These are phyloP conservation scores for Pleurostoma richardsiae DNA, from an alignment of 2,329 filamentous ascomycete genomes.

Conservation along the genomic window DNA sequence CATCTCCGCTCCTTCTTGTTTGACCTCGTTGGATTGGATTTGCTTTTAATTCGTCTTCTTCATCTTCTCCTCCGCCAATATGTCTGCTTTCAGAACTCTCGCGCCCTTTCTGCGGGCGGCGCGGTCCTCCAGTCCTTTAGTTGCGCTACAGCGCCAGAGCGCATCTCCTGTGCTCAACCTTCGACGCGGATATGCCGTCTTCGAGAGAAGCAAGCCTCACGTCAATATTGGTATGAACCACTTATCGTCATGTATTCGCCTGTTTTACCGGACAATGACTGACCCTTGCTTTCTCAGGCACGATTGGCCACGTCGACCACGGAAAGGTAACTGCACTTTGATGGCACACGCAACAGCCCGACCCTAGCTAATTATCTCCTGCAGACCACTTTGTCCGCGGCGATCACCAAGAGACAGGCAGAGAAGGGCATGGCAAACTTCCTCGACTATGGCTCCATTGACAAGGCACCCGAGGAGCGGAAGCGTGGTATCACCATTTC, in stretches of 20 bases:
- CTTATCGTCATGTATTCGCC: background rate
- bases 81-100: slow-evolving; percentile 75
- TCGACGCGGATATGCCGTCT: slow-evolving; percentile 63
- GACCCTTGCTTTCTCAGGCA: slow-evolving; percentile 51
- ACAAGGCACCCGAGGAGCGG: slow-evolving; percentile 98
- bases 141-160: slow-evolving; percentile 71
- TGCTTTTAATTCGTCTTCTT: slow-evolving; percentile 17
- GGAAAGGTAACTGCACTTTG: slow-evolving; percentile 68
- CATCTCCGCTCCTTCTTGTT: slow-evolving; percentile 6
- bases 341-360: background rate
- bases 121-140: slow-evolving; percentile 67
- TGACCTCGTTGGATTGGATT: background rate
- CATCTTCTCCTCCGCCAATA: slow-evolving; percentile 40
- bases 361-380: slow-evolving; percentile 10
- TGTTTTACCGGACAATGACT: slow-evolving; percentile 9
- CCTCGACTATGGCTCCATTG: slow-evolving; percentile 95
- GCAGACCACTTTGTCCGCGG: slow-evolving; percentile 94
- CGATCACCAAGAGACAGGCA: slow-evolving; percentile 97
- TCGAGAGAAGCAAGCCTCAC: slow-evolving; percentile 90
- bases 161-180: slow-evolving; percentile 61
- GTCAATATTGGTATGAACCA: slow-evolving; percentile 81
- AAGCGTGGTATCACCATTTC: slow-evolving; percentile 99
- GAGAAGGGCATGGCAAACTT: slow-evolving; percentile 92
- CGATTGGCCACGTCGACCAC: slow-evolving; percentile 99
- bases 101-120: slow-evolving; percentile 79